Percentiles rank a stretch among this genome's conserved stretches.
Evolutionary conservation across 2,329 filamentous ascomycete species (phyloP).

Genomic region (Chalaropsis thielavioides): DNA sequence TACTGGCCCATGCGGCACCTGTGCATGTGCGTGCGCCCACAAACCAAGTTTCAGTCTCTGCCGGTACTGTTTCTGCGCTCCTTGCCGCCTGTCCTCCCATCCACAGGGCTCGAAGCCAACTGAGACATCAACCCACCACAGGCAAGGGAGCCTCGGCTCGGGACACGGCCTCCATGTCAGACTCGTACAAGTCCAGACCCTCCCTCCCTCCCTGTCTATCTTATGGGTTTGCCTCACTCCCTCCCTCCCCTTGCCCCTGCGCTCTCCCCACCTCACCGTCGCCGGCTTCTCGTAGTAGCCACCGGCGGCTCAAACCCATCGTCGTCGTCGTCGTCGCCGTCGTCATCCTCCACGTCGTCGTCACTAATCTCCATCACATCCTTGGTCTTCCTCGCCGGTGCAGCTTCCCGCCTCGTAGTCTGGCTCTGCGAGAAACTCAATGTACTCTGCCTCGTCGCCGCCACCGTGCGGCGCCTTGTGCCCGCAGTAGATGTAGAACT

Average conservation of each 20-base stretch:
- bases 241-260: background rate
- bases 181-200: background rate
- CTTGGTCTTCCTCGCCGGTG: conserved; percentile 28
- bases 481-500: conserved; percentile 22
- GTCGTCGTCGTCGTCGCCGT: conserved; percentile 44
- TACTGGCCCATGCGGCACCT: background rate
- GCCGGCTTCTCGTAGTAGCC: conserved; percentile 9
- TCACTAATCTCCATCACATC: conserved; percentile 46
- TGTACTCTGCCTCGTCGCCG: conserved; percentile 33
- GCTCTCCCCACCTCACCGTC: background rate
- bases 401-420: background rate
- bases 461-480: conserved; percentile 17
- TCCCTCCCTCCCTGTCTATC: background rate
- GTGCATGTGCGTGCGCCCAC: background rate
- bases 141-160: background rate
- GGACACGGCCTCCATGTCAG: background rate
- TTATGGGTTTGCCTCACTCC: background rate
- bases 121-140: background rate
- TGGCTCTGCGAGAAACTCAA: conserved; percentile 35
- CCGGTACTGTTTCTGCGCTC: background rate
- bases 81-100: background rate
- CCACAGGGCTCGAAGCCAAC: background rate
- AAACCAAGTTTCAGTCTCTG: background rate
- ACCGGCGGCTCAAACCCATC: conserved; percentile 40
- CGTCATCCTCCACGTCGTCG: conserved; percentile 50